A percentile compares a stretch with the other conserved stretches of the same genome.
These are phyloP conservation scores for Hyaloperonospora arabidopsidis DNA, from an alignment of 352 stramenopile species.

Conservation along the genomic window DNA sequence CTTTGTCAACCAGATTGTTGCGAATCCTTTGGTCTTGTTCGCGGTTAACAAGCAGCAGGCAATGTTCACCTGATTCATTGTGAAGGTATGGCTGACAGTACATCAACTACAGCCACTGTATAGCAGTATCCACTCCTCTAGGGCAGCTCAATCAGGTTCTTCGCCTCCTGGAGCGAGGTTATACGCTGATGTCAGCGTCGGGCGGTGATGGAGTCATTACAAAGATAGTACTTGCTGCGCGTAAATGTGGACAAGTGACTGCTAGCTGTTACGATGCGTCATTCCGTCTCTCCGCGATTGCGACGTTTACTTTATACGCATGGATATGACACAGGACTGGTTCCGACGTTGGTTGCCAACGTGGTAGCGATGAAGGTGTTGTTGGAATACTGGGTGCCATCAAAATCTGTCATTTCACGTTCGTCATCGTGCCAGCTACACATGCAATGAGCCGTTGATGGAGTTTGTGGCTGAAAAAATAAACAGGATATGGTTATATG, in stretches of 20 bases:
- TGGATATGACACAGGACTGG: slow-evolving; percentile 36
- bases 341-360: slow-evolving; percentile 26
- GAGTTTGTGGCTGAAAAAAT: slow-evolving; percentile 39
- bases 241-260: slow-evolving; percentile 28
- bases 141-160: slow-evolving; percentile 50
- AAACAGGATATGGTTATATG: slow-evolving; percentile 48
- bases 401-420: slow-evolving; percentile 9
- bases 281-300: slow-evolving; percentile 24
- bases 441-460: slow-evolving; percentile 29
- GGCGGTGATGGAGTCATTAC: slow-evolving; percentile 14
- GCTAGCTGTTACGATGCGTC: slow-evolving; percentile 18
- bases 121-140: slow-evolving; percentile 46
- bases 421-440: slow-evolving; percentile 18
- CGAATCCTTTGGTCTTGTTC: slow-evolving; percentile 34
- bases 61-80: slow-evolving; percentile 39
- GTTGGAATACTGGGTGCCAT: slow-evolving; percentile 49
- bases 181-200: slow-evolving; percentile 10
- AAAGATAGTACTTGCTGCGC: slow-evolving; percentile 25
- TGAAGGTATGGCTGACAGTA: slow-evolving; percentile 23
- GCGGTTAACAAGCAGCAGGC: slow-evolving; percentile 32
- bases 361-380: slow-evolving; percentile 38
- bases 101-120: slow-evolving; percentile 27
- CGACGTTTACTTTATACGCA: slow-evolving; percentile 39
- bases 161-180: slow-evolving; percentile 32
- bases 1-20: slow-evolving; percentile 35